A percentile compares a stretch with the other conserved stretches of the same genome.
These are phyloP conservation scores for Primulina tabacum DNA, from an alignment of 257 asterid species.

Conservation along the genomic window DNA sequence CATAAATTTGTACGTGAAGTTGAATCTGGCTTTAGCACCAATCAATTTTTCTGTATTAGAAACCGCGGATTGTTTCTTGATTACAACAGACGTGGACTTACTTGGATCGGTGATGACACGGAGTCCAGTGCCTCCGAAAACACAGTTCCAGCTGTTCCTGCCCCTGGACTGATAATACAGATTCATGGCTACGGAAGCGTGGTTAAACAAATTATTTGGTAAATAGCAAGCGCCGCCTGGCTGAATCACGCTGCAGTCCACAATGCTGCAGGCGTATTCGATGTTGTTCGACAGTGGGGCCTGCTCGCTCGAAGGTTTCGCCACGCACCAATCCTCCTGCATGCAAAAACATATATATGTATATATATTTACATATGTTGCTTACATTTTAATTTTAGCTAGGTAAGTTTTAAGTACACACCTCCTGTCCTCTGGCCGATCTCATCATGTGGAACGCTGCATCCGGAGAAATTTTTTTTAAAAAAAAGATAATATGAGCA, in stretches of 20 bases:
- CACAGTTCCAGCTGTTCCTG: conserved; percentile 45
- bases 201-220: conserved; percentile 44
- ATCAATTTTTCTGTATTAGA: too few relatives aligned
- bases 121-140: conserved; percentile 45
- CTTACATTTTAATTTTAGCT: too few relatives aligned
- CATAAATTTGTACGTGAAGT: too few relatives aligned
- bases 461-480: not conserved
- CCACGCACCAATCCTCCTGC: conserved; percentile 53
- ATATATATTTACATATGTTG: not conserved
- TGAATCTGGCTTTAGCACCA: too few relatives aligned
- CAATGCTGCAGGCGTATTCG: conserved; percentile 40
- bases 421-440: not conserved
- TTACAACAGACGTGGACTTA: conserved; percentile 21
- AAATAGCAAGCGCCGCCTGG: conserved; percentile 42
- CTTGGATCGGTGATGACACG: conserved; percentile 50
- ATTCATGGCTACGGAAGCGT: conserved; percentile 68
- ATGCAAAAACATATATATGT: not conserved
- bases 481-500: too few relatives aligned
- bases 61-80: too few relatives aligned
- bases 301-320: conserved; percentile 51
- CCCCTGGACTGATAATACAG: conserved; percentile 43
- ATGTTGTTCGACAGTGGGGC: conserved; percentile 20
- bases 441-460: not conserved
- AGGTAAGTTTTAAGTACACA: not conserved
- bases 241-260: conserved; percentile 32